phyloP scores from a whole-genome alignment of 768 basidiomycete species.

The Lyophyllum decastes region DNA sequence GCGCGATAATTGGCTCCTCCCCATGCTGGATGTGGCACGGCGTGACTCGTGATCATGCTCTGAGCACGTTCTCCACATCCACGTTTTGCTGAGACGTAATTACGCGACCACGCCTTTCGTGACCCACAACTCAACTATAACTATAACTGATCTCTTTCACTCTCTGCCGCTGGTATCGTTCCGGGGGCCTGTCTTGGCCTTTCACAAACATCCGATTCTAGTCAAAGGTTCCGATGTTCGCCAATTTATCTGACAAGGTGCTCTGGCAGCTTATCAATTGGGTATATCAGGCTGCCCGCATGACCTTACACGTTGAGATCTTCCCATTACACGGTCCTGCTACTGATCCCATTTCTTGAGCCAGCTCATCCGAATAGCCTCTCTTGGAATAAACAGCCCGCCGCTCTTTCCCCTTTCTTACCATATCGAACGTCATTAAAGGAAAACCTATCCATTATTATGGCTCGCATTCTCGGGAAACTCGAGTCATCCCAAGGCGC shows the following conservation, averaged over 20 bases:
- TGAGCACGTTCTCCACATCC: slow-evolving; percentile 1
- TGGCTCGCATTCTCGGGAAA: no score
- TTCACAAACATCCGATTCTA: neutral
- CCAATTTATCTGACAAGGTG: neutral
- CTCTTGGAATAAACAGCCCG: neutral
- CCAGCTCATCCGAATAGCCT: neutral
- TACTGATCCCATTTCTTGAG: neutral
- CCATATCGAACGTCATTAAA: no score
- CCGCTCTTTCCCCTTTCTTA: neutral
- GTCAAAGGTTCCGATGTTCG: neutral
- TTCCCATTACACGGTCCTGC: neutral
- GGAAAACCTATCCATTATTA: neutral
- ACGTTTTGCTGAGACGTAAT: slow-evolving; percentile 7
- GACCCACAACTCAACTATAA: neutral
- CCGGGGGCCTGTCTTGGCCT: neutral
- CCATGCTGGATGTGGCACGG: slow-evolving; percentile 6
- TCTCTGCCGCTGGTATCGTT: neutral
- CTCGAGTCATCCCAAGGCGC: no score
- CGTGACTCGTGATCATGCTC: slow-evolving; percentile 3
- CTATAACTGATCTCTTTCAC: neutral
- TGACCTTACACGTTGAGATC: neutral
- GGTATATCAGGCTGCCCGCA: neutral
- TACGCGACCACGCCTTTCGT: slow-evolving; percentile 2
- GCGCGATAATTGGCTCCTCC: neutral
- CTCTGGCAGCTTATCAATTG: neutral